Percentiles rank a stretch among this genome's conserved stretches.
phyloP scores from a whole-genome alignment of 1,284 basidiomycete genomes.

The Cutaneotrichosporon mucoides region DNA sequence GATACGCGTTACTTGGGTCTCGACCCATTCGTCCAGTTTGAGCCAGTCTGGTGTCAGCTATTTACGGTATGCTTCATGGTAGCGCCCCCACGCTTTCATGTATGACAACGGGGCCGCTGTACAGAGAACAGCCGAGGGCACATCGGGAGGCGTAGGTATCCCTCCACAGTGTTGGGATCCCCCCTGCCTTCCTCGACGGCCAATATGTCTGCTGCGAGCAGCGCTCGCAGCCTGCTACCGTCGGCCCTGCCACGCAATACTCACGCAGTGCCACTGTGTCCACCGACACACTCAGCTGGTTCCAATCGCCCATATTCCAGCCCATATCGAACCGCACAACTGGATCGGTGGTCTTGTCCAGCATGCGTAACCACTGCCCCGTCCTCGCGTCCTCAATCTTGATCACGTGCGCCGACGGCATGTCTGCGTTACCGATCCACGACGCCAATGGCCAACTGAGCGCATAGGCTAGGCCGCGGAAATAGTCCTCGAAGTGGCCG shows the following conservation, averaged over 20 bases:
- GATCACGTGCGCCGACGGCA: slow-evolving; percentile 41
- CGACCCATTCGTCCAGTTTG: slow-evolving; percentile 47
- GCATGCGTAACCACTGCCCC: slow-evolving; percentile 47
- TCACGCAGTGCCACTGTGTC: slow-evolving; percentile 49
- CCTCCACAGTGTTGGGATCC: no score
- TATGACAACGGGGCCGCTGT: no score
- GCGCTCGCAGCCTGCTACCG: no score
- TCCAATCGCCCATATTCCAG: slow-evolving; percentile 51
- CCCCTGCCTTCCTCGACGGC: no score
- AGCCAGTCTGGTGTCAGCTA: slow-evolving; percentile 43
- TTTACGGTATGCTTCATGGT: no score
- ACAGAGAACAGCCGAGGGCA: no score
- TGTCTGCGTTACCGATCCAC: slow-evolving; percentile 48
- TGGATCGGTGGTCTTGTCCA: slow-evolving; percentile 47
- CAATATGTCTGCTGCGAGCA: no score
- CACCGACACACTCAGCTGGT: slow-evolving; percentile 42
- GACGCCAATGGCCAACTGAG: slow-evolving; percentile 50
- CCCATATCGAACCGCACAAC: slow-evolving; percentile 47
- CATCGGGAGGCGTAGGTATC: no score
- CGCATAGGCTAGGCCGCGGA: slow-evolving; percentile 51
- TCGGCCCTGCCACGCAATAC: slow-evolving; percentile 16
- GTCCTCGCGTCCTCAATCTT: slow-evolving; percentile 50
- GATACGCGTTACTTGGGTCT: slow-evolving; percentile 36
- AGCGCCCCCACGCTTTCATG: no score
- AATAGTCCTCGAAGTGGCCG: slow-evolving; percentile 46